Evolutionary conservation across 176 grass and related monocot species (phyloP).

Genomic region (Miscanthus lutarioriparius): DNA sequence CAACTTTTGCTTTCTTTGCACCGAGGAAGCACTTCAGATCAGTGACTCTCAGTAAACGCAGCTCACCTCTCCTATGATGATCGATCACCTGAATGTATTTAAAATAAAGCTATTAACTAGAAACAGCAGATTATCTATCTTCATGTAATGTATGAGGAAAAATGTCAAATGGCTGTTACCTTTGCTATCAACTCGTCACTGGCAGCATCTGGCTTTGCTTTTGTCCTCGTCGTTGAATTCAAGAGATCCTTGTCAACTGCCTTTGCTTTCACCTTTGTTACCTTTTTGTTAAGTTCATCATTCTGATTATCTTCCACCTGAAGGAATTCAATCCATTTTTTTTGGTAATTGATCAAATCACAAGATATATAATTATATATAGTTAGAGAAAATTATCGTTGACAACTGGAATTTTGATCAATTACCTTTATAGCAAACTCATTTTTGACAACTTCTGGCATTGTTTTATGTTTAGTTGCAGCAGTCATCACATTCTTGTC

Average conservation of each 20-base stretch:
- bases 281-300: slow-evolving; percentile 28
- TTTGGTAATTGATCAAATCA: slow-evolving; percentile 9
- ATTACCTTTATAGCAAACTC: slow-evolving; percentile 25
- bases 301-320: slow-evolving; percentile 33
- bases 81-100: slow-evolving; percentile 61
- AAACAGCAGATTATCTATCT: background rate
- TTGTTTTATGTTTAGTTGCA: slow-evolving; percentile 36
- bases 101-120: background rate
- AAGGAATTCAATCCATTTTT: background rate
- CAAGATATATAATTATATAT: slow-evolving; percentile 22
- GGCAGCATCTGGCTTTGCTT: slow-evolving; percentile 22
- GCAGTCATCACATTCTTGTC: slow-evolving; percentile 41
- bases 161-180: slow-evolving; percentile 6
- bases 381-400: background rate
- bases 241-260: background rate
- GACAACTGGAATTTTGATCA: background rate
- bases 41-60: slow-evolving; percentile 63
- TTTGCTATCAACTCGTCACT: slow-evolving; percentile 38
- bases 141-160: background rate
- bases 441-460: slow-evolving; percentile 23
- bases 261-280: slow-evolving; percentile 15
- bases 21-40: slow-evolving; percentile 79
- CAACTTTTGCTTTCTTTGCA: slow-evolving; percentile 68
- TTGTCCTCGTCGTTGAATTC: slow-evolving; percentile 11
- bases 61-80: slow-evolving; percentile 52